Base-by-base conservation (phyloP, 164 flowering plant species). In the Dillenia suffruticosa region DNA sequence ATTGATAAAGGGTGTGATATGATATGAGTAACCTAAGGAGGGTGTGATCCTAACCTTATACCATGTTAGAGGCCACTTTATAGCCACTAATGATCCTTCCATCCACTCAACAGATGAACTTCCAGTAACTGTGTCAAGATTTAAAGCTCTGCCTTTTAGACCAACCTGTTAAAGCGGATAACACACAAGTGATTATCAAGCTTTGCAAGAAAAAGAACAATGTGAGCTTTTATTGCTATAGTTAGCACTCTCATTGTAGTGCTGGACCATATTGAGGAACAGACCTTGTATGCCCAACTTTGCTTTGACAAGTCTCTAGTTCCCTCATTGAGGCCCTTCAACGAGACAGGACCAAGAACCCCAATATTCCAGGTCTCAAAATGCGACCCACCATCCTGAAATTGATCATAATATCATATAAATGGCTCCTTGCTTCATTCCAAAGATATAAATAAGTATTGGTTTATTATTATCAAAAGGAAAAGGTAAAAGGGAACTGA, bases 281-380 rank as follows among this genome's bases (percentile, higher is more conserved):
- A 51, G 63, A 95, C 97, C 97, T 90, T 87, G 87, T 90, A 88
- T 57, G 88, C 75, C 99, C 97, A 92, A 64, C 81, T 81, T 74
- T 81, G 82, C 70, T 74, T 72, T 10, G 97, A 69, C 70, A 92
- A 70, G 72, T 88, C 96, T 71, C 90, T 74, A 63, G 73, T 80
- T 13, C 96, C 94, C 53, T 86, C 87, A 59, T 87, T 82, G 17
- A 94, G 87, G 61, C 97, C 97, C 43, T 67, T 74, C 67, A 95
- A 69, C 26, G 81, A 74, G 46, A 95, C 90, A 9, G 97, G 99
- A n/a, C 99, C 99, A 63, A 92, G 83, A 69, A 95, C 90, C 48
- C 99, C 99, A 60, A 89, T 82, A 75, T 95, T 90, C 93, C 95
- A 86, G 46, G 80, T 77, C 79, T 95, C 99, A 68, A 77, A 92